A percentile compares a stretch with the other conserved stretches of the same genome.
phyloP scores from a whole-genome alignment of 2,329 filamentous ascomycete genomes.

The Alternaria atra region DNA sequence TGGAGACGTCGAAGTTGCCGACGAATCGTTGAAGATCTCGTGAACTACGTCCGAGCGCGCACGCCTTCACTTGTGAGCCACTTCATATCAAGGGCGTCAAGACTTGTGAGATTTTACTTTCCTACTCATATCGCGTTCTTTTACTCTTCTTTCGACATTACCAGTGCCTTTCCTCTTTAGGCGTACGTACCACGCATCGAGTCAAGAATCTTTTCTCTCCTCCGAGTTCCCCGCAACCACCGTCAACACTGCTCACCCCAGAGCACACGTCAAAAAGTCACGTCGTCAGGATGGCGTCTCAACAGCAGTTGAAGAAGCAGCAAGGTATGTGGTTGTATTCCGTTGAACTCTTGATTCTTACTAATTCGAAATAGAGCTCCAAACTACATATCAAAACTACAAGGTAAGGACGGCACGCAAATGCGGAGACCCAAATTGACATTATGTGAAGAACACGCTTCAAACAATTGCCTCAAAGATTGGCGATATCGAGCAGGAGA shows the following conservation, averaged over 20 bases:
- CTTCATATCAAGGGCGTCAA: not conserved
- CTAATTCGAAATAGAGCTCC: constrained; percentile 68
- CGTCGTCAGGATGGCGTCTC: constrained; percentile 56
- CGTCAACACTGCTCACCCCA: not conserved
- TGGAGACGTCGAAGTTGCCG: constrained; percentile 17
- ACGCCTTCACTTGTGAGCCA: constrained; percentile 14
- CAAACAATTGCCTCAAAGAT: constrained; percentile 97
- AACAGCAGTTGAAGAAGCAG: constrained; percentile 73
- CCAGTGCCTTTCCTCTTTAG: not conserved
- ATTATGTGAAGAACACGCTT: constrained; percentile 63
- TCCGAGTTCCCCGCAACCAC: constrained; percentile 33
- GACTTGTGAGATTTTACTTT: not conserved
- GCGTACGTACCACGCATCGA: not conserved
- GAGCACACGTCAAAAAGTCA: not conserved
- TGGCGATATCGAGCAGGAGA: constrained; percentile 95
- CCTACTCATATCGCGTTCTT: not conserved
- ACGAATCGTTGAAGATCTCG: constrained; percentile 36
- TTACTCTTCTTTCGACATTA: constrained; percentile 26
- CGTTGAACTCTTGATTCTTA: not conserved
- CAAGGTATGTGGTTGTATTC: constrained; percentile 64
- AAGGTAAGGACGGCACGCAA: constrained; percentile 49
- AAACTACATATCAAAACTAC: constrained; percentile 80
- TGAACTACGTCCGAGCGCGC: constrained; percentile 37
- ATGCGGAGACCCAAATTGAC: not conserved
- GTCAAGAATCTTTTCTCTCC: constrained; percentile 18